phyloP scores from a whole-genome alignment of 2,329 filamentous ascomycete species.

The Penicillium sp. region DNA sequence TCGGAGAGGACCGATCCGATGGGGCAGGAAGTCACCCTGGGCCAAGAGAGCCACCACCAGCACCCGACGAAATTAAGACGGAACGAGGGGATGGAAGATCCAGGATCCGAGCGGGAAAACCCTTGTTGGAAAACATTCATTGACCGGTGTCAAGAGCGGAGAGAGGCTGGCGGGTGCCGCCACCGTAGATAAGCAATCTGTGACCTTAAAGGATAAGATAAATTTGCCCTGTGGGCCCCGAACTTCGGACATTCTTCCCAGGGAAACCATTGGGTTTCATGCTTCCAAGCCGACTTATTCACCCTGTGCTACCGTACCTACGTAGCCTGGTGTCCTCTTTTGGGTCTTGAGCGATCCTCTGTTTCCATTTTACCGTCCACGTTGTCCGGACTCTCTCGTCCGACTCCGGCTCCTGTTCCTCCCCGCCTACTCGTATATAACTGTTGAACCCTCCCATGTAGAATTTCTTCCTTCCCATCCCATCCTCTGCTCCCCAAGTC shows the following conservation, averaged over 20 bases:
- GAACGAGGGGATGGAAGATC: constrained; percentile 11
- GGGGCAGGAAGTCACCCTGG: not conserved
- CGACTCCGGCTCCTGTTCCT: constrained; percentile 30
- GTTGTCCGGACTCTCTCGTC: constrained; percentile 25
- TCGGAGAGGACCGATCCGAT: constrained; percentile 24
- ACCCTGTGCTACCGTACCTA: constrained; percentile 8
- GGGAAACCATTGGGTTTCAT: constrained; percentile 11
- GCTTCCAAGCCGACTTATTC: not conserved
- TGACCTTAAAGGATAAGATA: constrained; percentile 39
- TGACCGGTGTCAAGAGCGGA: constrained; percentile 13
- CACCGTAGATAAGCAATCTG: constrained; percentile 36
- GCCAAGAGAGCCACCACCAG: not conserved
- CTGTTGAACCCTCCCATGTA: constrained; percentile 14
- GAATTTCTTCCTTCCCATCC: constrained; percentile 14
- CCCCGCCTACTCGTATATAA: constrained; percentile 24
- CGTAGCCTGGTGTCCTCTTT: not conserved
- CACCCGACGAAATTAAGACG: constrained; percentile 20
- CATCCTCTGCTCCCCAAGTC: constrained; percentile 13
- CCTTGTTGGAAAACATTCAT: constrained; percentile 8
- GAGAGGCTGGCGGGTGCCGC: constrained; percentile 13
- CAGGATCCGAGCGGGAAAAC: not conserved
- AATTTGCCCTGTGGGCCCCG: constrained; percentile 26
- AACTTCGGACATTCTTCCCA: constrained; percentile 33
- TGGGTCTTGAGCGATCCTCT: constrained; percentile 3
- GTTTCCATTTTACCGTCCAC: constrained; percentile 11